A percentile compares a stretch with the other conserved stretches of the same genome.
Conservation (phyloP, 2,329 filamentous ascomycete genomes). For the Phyllosticta capitalensis region DNA sequence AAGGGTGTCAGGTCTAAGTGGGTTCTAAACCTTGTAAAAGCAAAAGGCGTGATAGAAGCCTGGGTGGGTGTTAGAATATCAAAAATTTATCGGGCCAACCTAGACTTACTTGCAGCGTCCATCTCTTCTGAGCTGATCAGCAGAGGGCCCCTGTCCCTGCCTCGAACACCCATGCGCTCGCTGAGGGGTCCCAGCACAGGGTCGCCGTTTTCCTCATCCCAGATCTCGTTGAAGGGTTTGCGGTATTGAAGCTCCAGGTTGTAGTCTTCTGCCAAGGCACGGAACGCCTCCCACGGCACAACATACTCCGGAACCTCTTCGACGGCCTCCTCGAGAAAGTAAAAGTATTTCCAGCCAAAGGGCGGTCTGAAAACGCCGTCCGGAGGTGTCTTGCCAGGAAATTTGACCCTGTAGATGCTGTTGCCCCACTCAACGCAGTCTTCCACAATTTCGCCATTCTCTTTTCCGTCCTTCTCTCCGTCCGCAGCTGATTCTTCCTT, state of each 20-base stretch:
- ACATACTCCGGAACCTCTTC: conserved; percentile 96
- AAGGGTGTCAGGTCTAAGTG: background rate
- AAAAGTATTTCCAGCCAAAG: conserved; percentile 97
- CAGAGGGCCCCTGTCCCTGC: conserved; percentile 55
- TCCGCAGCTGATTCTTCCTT: conserved; percentile 26
- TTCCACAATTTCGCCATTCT: conserved; percentile 38
- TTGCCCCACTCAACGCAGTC: conserved; percentile 75
- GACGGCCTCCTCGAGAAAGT: conserved; percentile 91
- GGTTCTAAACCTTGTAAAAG: conserved; percentile 79
- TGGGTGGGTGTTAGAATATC: conserved; percentile 13
- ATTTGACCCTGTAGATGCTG: conserved; percentile 80
- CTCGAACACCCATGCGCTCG: conserved; percentile 90
- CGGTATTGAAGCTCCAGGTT: conserved; percentile 94
- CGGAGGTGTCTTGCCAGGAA: conserved; percentile 69
- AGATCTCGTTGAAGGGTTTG: conserved; percentile 82
- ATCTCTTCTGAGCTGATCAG: conserved; percentile 77
- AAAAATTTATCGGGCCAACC: background rate
- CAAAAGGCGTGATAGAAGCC: conserved; percentile 89
- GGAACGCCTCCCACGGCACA: conserved; percentile 95
- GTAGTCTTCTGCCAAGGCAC: conserved; percentile 90
- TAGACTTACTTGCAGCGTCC: conserved; percentile 64
- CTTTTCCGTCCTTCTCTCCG: conserved; percentile 15
- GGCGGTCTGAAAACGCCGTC: conserved; percentile 90
- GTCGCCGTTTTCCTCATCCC: conserved; percentile 85
- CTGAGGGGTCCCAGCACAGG: conserved; percentile 70